These are phyloP conservation scores for Ichthyophthirius multifiliis DNA, from an alignment of 169 alveolate species.

Conservation along the genomic window DNA sequence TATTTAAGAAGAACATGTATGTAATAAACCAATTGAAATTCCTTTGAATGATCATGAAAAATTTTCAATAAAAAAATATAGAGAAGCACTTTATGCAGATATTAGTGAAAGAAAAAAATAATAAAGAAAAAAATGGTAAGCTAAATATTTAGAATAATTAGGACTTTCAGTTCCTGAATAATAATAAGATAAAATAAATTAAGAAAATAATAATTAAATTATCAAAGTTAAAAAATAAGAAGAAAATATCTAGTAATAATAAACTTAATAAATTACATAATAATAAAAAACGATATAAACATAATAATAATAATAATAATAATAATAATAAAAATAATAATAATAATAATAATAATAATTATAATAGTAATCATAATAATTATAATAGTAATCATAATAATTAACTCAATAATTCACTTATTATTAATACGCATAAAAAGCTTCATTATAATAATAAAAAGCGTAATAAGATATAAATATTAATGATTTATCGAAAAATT, in stretches of 20 bases:
- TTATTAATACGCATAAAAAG: background rate
- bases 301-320: background rate
- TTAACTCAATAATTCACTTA: background rate
- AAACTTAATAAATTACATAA: background rate
- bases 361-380: background rate
- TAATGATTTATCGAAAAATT: too few species aligned
- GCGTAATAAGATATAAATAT: too few species aligned
- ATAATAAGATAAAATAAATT: background rate
- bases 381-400: background rate
- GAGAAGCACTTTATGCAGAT: conserved; percentile 69
- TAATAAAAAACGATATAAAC: conserved; percentile 1
- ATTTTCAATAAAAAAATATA: conserved; percentile 84
- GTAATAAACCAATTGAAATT: conserved; percentile 77
- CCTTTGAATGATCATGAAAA: conserved; percentile 86
- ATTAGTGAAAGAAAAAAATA: conserved; percentile 35
- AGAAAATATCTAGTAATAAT: background rate
- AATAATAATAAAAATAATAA: background rate
- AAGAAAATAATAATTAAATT: background rate
- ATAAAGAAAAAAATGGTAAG: conserved; percentile 37
- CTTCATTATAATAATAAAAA: too few species aligned
- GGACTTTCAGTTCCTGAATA: conserved; percentile 23
- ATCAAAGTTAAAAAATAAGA: conserved; percentile 6
- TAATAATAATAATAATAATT: background rate
- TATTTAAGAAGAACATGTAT: conserved; percentile 90
- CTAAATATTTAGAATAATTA: conserved; percentile 39